Evolutionary conservation across 495 filamentous ascomycete species (phyloP), one percentile per base, ranked within the genome.

Genomic region (Penicillium crystallinum): DNA sequence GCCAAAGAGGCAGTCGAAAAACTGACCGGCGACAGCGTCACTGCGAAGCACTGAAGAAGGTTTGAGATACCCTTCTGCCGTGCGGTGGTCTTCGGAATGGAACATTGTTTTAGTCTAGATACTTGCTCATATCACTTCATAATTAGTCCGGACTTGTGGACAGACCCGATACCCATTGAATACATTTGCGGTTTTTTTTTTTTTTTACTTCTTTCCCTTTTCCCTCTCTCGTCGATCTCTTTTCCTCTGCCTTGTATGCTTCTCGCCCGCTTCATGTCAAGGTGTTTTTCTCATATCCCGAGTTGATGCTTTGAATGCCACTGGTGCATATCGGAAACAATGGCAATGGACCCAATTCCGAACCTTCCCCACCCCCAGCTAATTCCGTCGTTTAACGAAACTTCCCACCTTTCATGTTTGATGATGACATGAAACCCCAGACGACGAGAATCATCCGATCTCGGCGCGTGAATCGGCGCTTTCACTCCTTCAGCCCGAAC

Each of bases 1-100:
- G 93, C 93, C 53, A 98, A 98, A 74, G 87, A 89, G 58, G 88
- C 90, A 73, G 91, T 98, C 58, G 93, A 97, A 78, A 96, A 95
- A 77, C 74, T 96, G 70, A 98, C 93, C 30, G 93, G 93, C 59
- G 92, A 97, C 6, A 73, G 77, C 60, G 92, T 96, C 69, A 96
- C 91, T 57, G 93, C 91, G 50, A 97, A 97, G 86, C 92, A 97
- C 84, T 97, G 90, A 76, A 75, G 70, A 71, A 71, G 72, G 72
- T 70, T 74, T 76, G 73, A 74, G 61, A 76, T 68, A 74, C 72
- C 72, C 70, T 73, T 74, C 70, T 69, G 43, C 64, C 52, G 63
- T 69, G 65, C 55, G 59, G 54, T 43, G 37, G 53, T 49, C 34
- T 47, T 49, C 42, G 48, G 49, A 53, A 54, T 36, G 44, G 48